Evolutionary conservation across 129 eudicot genomes (phyloP), one percentile per base, ranked within the genome.

Genomic region (Artemisia argyi): DNA sequence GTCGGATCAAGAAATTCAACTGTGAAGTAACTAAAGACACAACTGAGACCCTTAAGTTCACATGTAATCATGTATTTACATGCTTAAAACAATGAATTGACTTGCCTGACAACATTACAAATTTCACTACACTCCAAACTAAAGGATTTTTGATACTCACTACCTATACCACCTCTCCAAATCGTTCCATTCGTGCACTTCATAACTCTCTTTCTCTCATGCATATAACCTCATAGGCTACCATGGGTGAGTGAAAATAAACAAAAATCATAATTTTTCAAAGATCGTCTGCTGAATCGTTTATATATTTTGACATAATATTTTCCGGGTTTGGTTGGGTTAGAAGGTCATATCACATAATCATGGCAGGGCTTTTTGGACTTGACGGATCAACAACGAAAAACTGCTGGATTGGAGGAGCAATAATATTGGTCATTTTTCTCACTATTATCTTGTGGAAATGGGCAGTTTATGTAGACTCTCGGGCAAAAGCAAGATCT

Each of bases 381-480:
- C 75, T 20, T 20, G 22, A 79, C 80, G 79, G 68, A 14, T 16
- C 84, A 59, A 74, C 65, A 28, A 72, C 68, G 65, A 74, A 77
- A 72, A 77, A 59, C 78, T 78, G 75, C 46, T 72, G 78, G 73
- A 75, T 87, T 20, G 75, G 81, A 9, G 93, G 87, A 32, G 88
- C 87, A 19, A 71, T 90, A 67, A 44, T 73, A 9, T 66, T 87
- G 19, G 72, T 90, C 7, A 84, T 90, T 60, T 20, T 85, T 13
- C 74, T 90, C 65, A 80, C 88, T 18, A 73, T 81, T 54, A 56
- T 85, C 19, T 60, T 90, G 58, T 76, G 78, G 50, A 87, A 81
- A 65, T 83, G 78, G 76, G 88, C 81, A 46, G 60, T 85, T 51
- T 68, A 76, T 54, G 30, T 87, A 4, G 79, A 80, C 19, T 73